Evolutionary conservation across 805 yeast genomes (phyloP).

Genomic region (Starmerella stellata): DNA sequence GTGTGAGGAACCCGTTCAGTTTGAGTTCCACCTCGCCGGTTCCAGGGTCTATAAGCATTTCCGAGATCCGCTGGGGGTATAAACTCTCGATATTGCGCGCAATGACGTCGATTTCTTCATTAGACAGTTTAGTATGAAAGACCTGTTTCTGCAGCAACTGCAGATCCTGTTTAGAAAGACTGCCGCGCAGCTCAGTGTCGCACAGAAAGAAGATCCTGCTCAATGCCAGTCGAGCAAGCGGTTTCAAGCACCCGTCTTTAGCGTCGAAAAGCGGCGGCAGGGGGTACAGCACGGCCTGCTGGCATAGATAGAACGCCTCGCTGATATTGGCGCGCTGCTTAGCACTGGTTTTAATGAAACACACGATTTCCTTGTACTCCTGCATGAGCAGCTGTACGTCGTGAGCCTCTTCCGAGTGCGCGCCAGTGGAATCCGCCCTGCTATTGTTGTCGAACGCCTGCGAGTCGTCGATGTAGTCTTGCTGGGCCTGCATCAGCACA

Average conservation of each 20-base stretch:
- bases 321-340: slow-evolving; percentile 67
- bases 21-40: no score
- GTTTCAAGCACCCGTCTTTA: slow-evolving; percentile 68
- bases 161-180: slow-evolving; percentile 52
- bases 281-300: slow-evolving; percentile 82
- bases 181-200: slow-evolving; percentile 84
- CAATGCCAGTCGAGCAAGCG: slow-evolving; percentile 56
- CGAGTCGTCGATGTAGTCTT: slow-evolving; percentile 16
- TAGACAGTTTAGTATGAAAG: slow-evolving; percentile 41
- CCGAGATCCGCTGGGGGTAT: slow-evolving; percentile 12
- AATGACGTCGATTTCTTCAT: slow-evolving; percentile 23
- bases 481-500: slow-evolving; percentile 74
- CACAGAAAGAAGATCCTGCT: slow-evolving; percentile 64
- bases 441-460: slow-evolving; percentile 27
- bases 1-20: slow-evolving; percentile 52
- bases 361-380: slow-evolving; percentile 86
- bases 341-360: slow-evolving; percentile 79
- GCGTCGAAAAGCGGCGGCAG: slow-evolving; percentile 83
- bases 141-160: slow-evolving; percentile 52
- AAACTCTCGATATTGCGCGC: slow-evolving; percentile 5
- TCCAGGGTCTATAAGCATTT: no score
- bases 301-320: slow-evolving; percentile 85
- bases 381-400: slow-evolving; percentile 34
- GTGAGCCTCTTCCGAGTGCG: slow-evolving; percentile 10
- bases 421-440: slow-evolving; percentile 3